Base-by-base conservation (phyloP, 345 rosid species). In the Sapria himalayana region DNA sequence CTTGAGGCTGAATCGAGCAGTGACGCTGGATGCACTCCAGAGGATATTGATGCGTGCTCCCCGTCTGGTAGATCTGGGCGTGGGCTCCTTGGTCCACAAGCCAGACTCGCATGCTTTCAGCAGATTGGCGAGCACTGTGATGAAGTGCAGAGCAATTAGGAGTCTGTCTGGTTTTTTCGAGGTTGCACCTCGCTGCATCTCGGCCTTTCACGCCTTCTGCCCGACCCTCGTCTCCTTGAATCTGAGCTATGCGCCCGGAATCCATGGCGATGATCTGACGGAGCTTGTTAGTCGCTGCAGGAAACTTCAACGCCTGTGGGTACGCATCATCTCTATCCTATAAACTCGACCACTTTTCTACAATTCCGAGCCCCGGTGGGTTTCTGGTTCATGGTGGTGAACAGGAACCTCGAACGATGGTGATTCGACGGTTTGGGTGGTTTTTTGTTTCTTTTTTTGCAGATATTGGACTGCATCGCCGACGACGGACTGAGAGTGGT, bases 381-480 rank as follows among this genome's bases (percentile, higher is more conserved):
- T n/a, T n/a, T n/a, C n/a, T n/a, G n/a, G n/a, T n/a, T n/a, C n/a
- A n/a, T n/a, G n/a, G n/a, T n/a, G n/a, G n/a, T n/a, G n/a, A n/a
- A n/a, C n/a, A n/a, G n/a, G n/a, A n/a, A n/a, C n/a, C n/a, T n/a
- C n/a, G n/a, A n/a, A n/a, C n/a, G n/a, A n/a, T n/a, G n/a, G n/a
- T n/a, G n/a, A n/a, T n/a, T n/a, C n/a, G n/a, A n/a, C n/a, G n/a
- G n/a, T n/a, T n/a, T n/a, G n/a, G n/a, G n/a, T n/a, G n/a, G n/a
- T n/a, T 9, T 31, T 4, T 15, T 2, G 31, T 46, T 24, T n/a
- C n/a, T n/a, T 22, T 42, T 23, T 46, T 18, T 68, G 49, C 78
- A 89, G 98, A 74, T 89, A 50, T 66, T 89, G 43, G 98, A 82
- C 61, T 74, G 67, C 47, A 82, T 89, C 56, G 94, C 93, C 4